A percentile compares a stretch with the other conserved stretches of the same genome.
phyloP scores from a whole-genome alignment of 805 yeast species.

The fission yeast (Schizosaccharomyces pombe) region ASM294v3 CU329670.1:552501-553000 shows the following conservation, averaged over 20 bases:
- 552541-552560: neutral
- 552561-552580: neutral
- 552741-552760: neutral
- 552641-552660: neutral
- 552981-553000: too few relatives aligned
- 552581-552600: neutral
- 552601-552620: neutral
- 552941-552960: too few relatives aligned
- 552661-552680: neutral
- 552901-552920: too few relatives aligned
- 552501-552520: neutral
- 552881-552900: too few relatives aligned
- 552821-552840: neutral
- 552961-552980: too few relatives aligned
- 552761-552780: neutral
- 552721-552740: neutral
- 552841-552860: neutral
- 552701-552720: neutral
- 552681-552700: neutral
- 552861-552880: neutral
- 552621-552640: neutral
- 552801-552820: neutral
- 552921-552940: too few relatives aligned
- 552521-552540: neutral
- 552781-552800: too few relatives aligned